Evolutionary conservation across 2,329 filamentous ascomycete genomes (phyloP), one percentile per base, ranked within the genome.

Genomic region (Cladobotryum protrusum): DNA sequence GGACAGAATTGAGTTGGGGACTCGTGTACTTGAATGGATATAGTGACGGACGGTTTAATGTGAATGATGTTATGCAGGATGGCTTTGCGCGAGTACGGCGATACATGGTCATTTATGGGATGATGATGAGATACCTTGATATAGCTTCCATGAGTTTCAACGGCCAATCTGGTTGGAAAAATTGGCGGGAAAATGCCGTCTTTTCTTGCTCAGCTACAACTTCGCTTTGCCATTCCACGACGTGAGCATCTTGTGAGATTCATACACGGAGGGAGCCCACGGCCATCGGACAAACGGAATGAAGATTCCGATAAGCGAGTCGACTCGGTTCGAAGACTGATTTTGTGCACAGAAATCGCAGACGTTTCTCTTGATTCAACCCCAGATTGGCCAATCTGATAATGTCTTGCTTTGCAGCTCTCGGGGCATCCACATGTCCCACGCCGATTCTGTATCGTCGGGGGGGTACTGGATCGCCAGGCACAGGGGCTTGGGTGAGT

Each of bases 371-470:
- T 20, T 43, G 36, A 44, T 42, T 39, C 47, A 46, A 48, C 43
- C 50, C 47, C 47, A 49, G 33, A 49, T 51, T 47, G 32, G 45
- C 33, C 18, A 49, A 45, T 45, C 42, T 20, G 43, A 48, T 42
- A 52, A 41, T 49, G 50, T 52, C 50, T 52, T 35, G n/a, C 9
- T 42, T 18, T 36, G 39, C 36, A 45, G 35, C 40, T 18, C 17
- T 52, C 43, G 35, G 45, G 32, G 41, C 29, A 43, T 40, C 19
- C 49, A 48, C 49, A 48, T 40, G 50, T 52, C 33, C 50, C 46
- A 52, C 47, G 37, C 47, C 29, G 32, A 13, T 29, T 41, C 36
- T 17, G 32, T 32, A 15, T 33, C 6, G 29, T 36, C 43, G 15
- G 37, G 32, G 20, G 18, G n/a, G 43, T 43, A 44, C 11, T 43